Conservation (phyloP, 768 basidiomycete species). For the Ramaria sp. region DNA sequence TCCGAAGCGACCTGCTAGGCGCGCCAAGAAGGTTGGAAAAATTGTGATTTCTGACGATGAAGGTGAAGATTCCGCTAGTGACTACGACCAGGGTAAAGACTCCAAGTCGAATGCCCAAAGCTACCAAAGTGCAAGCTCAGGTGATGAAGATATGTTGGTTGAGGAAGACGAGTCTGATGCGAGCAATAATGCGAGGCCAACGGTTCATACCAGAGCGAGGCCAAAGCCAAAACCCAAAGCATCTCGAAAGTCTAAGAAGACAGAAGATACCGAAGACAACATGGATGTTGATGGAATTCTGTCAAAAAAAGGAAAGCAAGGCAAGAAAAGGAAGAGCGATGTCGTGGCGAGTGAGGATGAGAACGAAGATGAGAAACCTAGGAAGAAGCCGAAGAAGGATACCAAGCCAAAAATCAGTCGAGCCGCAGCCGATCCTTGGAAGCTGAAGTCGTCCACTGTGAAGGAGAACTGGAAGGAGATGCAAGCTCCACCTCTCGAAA, state of each 20-base stretch:
- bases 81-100: conserved; percentile 15
- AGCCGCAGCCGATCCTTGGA: conserved; percentile 53
- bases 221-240: conserved; percentile 21
- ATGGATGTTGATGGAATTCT: conserved; percentile 47
- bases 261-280: conserved; percentile 20
- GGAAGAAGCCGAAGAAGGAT: conserved; percentile 48
- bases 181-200: conserved; percentile 12
- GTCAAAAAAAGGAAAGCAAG: conserved; percentile 21
- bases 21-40: neutral
- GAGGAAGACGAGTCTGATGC: conserved; percentile 13
- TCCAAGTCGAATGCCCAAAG: conserved; percentile 12
- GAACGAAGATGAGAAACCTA: conserved; percentile 25
- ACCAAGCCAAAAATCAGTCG: conserved; percentile 22
- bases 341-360: conserved; percentile 13
- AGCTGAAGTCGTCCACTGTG: conserved; percentile 49
- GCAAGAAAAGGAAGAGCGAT: conserved; percentile 34
- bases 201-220: conserved; percentile 21
- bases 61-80: conserved; percentile 15
- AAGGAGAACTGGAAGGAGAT: conserved; percentile 68
- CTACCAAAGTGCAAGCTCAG: conserved; percentile 21
- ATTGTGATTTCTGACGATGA: conserved; percentile 23
- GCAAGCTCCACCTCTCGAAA: conserved; percentile 76
- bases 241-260: conserved; percentile 16
- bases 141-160: conserved; percentile 11
- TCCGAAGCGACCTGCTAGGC: conserved; percentile 5